These are phyloP conservation scores for Chytriomyces hyalinus DNA, from an alignment of 192 early-diverging fungal species.

Conservation along the genomic window DNA sequence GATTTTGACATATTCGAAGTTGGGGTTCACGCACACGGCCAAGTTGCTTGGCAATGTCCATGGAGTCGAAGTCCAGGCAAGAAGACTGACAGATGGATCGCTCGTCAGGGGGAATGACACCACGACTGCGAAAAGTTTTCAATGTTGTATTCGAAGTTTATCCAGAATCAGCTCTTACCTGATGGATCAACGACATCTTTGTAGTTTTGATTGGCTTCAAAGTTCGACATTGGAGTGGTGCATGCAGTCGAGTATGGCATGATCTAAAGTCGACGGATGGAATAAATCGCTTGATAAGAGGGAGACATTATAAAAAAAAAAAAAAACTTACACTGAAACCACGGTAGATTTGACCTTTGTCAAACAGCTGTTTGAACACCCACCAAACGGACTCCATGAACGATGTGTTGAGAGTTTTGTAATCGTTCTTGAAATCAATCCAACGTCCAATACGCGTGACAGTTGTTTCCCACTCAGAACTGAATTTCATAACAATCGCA, in stretches of 20 bases:
- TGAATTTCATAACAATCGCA: slow-evolving; percentile 94
- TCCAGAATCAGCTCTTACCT: slow-evolving; percentile 44
- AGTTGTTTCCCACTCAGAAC: slow-evolving; percentile 89
- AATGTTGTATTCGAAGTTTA: slow-evolving; percentile 7
- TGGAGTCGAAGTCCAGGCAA: slow-evolving; percentile 99
- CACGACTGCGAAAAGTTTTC: slow-evolving; percentile 60
- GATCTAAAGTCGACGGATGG: slow-evolving; percentile 42
- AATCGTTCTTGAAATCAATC: slow-evolving; percentile 99
- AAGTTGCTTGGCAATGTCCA: slow-evolving; percentile 98
- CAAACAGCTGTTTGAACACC: slow-evolving; percentile 96
- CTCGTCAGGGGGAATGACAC: slow-evolving; percentile 89
- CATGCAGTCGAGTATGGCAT: slow-evolving; percentile 98
- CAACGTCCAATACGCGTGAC: slow-evolving; percentile 96
- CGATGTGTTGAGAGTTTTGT: slow-evolving; percentile 93
- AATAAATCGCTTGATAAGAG: slow-evolving; percentile 17
- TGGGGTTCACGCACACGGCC: slow-evolving; percentile 90
- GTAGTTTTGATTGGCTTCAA: slow-evolving; percentile 96
- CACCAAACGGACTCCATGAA: slow-evolving; percentile 99
- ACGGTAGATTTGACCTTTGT: slow-evolving; percentile 94
- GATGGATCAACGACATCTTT: slow-evolving; percentile 97
- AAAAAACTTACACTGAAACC: slow-evolving; percentile 71
- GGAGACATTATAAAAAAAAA: neutral
- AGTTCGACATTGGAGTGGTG: slow-evolving; percentile 93
- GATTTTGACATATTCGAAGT: slow-evolving; percentile 96
- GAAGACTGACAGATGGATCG: slow-evolving; percentile 78